A percentile compares a stretch with the other conserved stretches of the same genome.
These are phyloP conservation scores for Climacium dendroides DNA, from an alignment of 225 moss, liverwort and hornwort species.

Conservation along the genomic window DNA sequence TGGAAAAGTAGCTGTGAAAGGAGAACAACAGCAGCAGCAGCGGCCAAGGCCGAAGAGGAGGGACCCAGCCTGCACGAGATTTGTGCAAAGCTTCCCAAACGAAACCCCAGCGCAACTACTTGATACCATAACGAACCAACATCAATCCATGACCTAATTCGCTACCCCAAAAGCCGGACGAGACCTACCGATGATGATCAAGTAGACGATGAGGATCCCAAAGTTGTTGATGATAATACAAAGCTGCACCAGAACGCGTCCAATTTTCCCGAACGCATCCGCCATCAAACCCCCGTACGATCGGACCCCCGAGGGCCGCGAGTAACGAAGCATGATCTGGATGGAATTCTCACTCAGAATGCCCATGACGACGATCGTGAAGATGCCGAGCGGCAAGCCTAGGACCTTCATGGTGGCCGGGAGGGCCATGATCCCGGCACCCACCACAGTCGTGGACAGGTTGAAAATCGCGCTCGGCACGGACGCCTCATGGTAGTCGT, in stretches of 20 bases:
- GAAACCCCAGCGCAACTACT: background rate
- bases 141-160: background rate
- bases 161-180: background rate
- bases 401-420: constrained; percentile 84
- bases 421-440: constrained; percentile 81
- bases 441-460: constrained; percentile 85
- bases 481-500: constrained; percentile 69
- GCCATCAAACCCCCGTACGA: constrained; percentile 73
- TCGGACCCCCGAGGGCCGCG: constrained; percentile 38
- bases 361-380: constrained; percentile 44
- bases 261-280: constrained; percentile 57
- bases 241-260: constrained; percentile 53
- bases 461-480: constrained; percentile 69
- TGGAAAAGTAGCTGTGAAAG: background rate
- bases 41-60: background rate
- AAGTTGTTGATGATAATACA: constrained; percentile 71
- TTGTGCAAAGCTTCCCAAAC: background rate
- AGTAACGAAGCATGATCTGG: constrained; percentile 61
- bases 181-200: constrained; percentile 65
- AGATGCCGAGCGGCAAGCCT: constrained; percentile 66
- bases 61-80: background rate
- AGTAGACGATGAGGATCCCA: constrained; percentile 77
- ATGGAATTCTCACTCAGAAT: constrained; percentile 63
- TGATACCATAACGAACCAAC: background rate
- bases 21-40: no score